phyloP scores from a whole-genome alignment of 345 rosid genomes.

The Lepidium sativum region DNA sequence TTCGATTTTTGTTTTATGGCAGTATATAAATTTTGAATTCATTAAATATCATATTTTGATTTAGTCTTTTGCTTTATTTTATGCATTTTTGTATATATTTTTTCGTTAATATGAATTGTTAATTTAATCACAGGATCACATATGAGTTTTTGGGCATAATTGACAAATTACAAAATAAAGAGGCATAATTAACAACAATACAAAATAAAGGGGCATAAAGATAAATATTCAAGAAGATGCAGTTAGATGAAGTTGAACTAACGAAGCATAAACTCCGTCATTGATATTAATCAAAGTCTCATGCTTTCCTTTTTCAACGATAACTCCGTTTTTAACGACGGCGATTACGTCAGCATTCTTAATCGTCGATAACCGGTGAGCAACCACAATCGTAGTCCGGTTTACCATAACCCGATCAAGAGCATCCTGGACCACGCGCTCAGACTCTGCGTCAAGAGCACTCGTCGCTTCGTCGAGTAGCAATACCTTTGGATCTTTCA shows the following conservation, averaged over 20 bases:
- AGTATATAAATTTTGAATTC: neutral
- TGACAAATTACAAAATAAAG: neutral
- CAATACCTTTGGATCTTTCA: constrained; percentile 53
- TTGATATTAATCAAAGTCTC: constrained; percentile 37
- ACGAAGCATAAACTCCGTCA: constrained; percentile 52
- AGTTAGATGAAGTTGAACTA: constrained; percentile 46
- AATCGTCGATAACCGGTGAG: constrained; percentile 60
- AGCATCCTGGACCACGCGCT: constrained; percentile 65
- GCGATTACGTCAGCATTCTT: constrained; percentile 55
- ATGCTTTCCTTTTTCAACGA: constrained; percentile 63
- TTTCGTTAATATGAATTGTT: too few relatives aligned
- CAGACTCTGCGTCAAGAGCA: constrained; percentile 69
- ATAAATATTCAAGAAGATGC: constrained; percentile 17
- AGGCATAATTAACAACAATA: neutral
- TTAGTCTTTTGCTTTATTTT: too few relatives aligned
- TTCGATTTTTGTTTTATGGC: neutral
- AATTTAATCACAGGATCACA: neutral
- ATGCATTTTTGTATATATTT: too few relatives aligned
- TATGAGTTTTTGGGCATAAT: neutral
- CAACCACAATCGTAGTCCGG: constrained; percentile 55
- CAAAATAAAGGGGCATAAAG: neutral
- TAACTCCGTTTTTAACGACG: constrained; percentile 48
- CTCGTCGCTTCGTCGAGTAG: constrained; percentile 76
- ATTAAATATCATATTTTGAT: too few relatives aligned
- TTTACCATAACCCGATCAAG: constrained; percentile 47